These are phyloP conservation scores for Cladosporium sp. DNA, from an alignment of 2,329 filamentous ascomycete genomes.

Conservation along the genomic window DNA sequence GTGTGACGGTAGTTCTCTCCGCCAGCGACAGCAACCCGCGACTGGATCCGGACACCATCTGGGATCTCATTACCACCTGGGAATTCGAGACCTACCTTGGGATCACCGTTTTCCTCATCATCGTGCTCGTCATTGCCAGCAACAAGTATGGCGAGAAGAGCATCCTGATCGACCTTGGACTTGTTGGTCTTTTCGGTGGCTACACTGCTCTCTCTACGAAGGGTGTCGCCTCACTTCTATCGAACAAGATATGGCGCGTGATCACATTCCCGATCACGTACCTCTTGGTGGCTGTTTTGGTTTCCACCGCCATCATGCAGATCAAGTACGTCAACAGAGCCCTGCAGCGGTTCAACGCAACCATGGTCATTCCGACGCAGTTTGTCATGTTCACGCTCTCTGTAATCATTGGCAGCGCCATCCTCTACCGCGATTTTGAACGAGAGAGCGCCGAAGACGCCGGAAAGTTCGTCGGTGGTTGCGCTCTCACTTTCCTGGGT, in stretches of 20 bases:
- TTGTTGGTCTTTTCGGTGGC: constrained; percentile 93
- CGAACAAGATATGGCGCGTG: constrained; percentile 79
- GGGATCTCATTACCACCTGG: constrained; percentile 77
- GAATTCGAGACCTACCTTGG: constrained; percentile 88
- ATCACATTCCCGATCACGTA: constrained; percentile 93
- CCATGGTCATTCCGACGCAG: constrained; percentile 94
- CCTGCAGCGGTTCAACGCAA: constrained; percentile 90
- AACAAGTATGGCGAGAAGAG: constrained; percentile 75
- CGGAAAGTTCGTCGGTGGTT: constrained; percentile 82
- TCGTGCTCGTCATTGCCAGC: constrained; percentile 73
- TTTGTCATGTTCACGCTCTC: constrained; percentile 95
- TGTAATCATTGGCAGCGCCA: constrained; percentile 87
- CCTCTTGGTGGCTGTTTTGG: constrained; percentile 68
- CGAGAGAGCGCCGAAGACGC: constrained; percentile 67
- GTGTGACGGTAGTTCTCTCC: constrained; percentile 87
- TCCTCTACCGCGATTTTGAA: constrained; percentile 93
- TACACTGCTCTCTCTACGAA: constrained; percentile 98
- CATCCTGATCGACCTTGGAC: constrained; percentile 84
- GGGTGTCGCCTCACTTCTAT: constrained; percentile 89
- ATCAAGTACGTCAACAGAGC: constrained; percentile 92
- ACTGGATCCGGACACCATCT: constrained; percentile 83
- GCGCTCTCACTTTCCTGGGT: constrained; percentile 84
- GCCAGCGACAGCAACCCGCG: constrained; percentile 85
- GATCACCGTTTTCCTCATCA: constrained; percentile 67
- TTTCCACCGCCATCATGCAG: constrained; percentile 86